Evolutionary conservation across 106 monocot species (phyloP).

Genomic region (Dendrobium huoshanense): DNA sequence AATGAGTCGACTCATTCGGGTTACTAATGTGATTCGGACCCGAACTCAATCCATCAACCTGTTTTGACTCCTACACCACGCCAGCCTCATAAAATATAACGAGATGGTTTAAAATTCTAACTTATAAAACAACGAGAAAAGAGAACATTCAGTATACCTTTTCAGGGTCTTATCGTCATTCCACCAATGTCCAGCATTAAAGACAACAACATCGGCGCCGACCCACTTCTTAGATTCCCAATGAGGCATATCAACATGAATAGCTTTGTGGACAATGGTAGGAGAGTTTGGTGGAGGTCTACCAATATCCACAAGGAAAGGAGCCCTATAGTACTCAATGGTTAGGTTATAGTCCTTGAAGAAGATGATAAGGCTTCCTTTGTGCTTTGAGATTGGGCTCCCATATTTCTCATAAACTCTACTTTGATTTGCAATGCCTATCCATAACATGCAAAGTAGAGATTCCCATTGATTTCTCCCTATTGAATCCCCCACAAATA

Average conservation of each 20-base stretch:
- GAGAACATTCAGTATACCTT: conserved; percentile 23
- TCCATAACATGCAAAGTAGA: conserved; percentile 65
- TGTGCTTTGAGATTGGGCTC: conserved; percentile 81
- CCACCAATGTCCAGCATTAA: conserved; percentile 96
- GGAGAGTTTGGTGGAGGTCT: conserved; percentile 36
- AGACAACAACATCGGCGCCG: conserved; percentile 52
- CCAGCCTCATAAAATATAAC: too few species aligned
- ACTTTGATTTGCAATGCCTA: conserved; percentile 20
- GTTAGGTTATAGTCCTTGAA: conserved; percentile 73
- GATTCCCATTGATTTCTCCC: conserved; percentile 99
- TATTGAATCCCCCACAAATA: conserved; percentile 82
- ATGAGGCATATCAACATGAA: conserved; percentile 52
- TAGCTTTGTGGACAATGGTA: conserved; percentile 20
- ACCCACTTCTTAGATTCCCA: conserved; percentile 46
- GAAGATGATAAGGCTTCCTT: conserved; percentile 61
- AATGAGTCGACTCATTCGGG: too few species aligned
- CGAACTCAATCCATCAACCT: too few species aligned
- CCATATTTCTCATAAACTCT: conserved; percentile 59
- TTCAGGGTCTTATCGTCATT: conserved; percentile 48
- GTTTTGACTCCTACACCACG: too few species aligned
- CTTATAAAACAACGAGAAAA: background rate
- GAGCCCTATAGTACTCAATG: conserved; percentile 78
- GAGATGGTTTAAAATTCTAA: too few species aligned
- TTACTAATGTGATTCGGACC: too few species aligned
- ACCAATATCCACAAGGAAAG: conserved; percentile 50